Evolutionary conservation across 2,329 filamentous ascomycete species (phyloP), one percentile per base, ranked within the genome.

Genomic region (Sclerotinia subarctica): DNA sequence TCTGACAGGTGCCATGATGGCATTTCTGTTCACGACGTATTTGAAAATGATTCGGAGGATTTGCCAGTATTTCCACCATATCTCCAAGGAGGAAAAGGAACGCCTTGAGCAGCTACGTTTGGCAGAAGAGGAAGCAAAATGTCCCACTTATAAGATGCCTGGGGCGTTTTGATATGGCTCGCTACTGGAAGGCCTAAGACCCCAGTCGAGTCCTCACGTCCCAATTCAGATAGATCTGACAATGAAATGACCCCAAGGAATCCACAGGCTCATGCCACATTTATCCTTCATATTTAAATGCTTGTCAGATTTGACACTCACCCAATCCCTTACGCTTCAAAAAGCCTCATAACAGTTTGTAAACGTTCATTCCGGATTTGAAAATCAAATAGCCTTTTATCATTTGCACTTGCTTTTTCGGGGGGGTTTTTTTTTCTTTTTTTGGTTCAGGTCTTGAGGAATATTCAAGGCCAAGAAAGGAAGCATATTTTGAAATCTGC

Each of bases 21-120:
- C 26, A 10, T 47, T 17, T 35, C 51, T 58, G 19, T 51, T 26
- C 29, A 56, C 5, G 38, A 66, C 24, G 42, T 29, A 10, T 66
- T 66, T 10, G 64, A 66, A 26, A 66, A 58, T 6, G 42, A 66
- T 35, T 51, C 10, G 58, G 32, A 57, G 17, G 44, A 49, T n/a
- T 24, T 26, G 19, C 44, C 53, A 26, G n/a, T 2, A 15, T 58
- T 66, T 38, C 64, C 44, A 3, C n/a, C n/a, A 24, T 49, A 21
- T 46, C 0, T 49, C 64, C 7, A 1, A 46, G 15, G 44, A 38
- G 13, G 42, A 26, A 57, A 42, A 11, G 42, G 11, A 21, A 13
- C 32, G 59, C 5, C 21, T 21, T 6, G n/a, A 58, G 19, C 1
- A 38, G 5, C 24, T 57, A 49, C 38, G 52, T 10, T 46, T 49